Conservation (phyloP, 139 green algal species). For the Chlorella sp. region DNA sequence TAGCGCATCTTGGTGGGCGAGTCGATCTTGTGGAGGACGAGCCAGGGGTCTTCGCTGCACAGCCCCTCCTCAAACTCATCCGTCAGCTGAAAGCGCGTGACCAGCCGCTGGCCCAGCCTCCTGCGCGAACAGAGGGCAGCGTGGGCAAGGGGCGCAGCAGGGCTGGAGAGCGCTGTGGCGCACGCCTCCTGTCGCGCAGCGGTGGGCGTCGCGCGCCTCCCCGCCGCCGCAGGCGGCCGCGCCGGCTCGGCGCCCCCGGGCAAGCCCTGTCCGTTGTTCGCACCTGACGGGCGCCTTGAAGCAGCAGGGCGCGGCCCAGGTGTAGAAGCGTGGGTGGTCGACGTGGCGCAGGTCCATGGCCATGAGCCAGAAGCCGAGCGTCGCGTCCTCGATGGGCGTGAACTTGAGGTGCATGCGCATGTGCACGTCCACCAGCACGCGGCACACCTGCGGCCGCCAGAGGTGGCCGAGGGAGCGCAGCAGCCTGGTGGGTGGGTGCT, state of each 20-base stretch:
- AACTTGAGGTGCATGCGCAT: conserved; percentile 49
- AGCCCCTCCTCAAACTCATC: conserved; percentile 41
- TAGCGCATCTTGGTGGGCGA: conserved; percentile 60
- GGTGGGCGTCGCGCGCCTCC: too few species aligned
- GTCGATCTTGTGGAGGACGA: conserved; percentile 62
- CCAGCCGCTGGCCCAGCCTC: conserved; percentile 31
- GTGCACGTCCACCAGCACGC: conserved; percentile 44
- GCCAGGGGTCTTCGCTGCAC: conserved; percentile 36
- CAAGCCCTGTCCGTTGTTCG: too few species aligned
- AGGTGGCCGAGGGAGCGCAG: too few species aligned
- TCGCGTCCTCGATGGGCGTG: conserved; percentile 60
- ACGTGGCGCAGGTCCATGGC: conserved; percentile 55
- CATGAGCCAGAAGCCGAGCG: conserved; percentile 58
- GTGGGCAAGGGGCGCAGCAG: background rate
- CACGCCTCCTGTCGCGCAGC: too few species aligned
- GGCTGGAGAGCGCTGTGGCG: too few species aligned
- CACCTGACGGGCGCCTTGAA: conserved; percentile 48
- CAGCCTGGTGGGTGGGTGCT: too few species aligned
- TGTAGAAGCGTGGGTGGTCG: conserved; percentile 46
- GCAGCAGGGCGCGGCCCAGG: conserved; percentile 51
- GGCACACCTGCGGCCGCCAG: too few species aligned
- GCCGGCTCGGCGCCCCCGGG: too few species aligned
- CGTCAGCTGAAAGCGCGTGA: conserved; percentile 40
- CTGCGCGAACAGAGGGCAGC: background rate
- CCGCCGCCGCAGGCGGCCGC: too few species aligned